Conservation (phyloP, 192 early-diverging fungal genomes). For the Obelidium mucronatum region DNA sequence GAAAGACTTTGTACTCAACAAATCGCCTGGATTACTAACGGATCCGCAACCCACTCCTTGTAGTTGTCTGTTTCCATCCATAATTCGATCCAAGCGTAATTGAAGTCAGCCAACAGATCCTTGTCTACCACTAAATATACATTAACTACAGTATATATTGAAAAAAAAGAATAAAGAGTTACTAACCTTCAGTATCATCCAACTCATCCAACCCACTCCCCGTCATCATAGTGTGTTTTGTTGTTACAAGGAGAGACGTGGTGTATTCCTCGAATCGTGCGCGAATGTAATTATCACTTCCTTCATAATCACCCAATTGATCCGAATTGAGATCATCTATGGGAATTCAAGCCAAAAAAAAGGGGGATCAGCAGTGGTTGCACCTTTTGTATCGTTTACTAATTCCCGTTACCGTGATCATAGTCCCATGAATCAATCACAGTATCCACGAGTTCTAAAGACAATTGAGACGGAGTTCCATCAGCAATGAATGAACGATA, state of each 20-base stretch:
- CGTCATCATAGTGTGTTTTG: not conserved
- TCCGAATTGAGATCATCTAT: constrained; percentile 20
- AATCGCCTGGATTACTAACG: constrained; percentile 3
- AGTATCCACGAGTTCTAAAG: constrained; percentile 15
- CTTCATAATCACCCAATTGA: constrained; percentile 27
- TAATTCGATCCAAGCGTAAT: constrained; percentile 8
- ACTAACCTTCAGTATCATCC: not conserved
- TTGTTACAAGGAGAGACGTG: constrained; percentile 9
- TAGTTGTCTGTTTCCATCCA: constrained; percentile 24
- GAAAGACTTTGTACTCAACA: not conserved
- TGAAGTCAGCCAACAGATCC: constrained; percentile 21
- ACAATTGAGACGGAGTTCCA: not conserved
- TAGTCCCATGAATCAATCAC: constrained; percentile 31
- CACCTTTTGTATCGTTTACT: not conserved
- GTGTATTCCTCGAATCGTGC: constrained; percentile 15
- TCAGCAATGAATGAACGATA: not conserved
- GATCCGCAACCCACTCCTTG: not conserved
- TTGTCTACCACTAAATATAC: not conserved
- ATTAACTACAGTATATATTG: not conserved
- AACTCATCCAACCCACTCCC: not conserved
- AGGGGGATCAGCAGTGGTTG: not conserved
- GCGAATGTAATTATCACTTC: constrained; percentile 25
- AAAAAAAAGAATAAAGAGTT: no score
- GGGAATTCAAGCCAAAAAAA: not conserved
- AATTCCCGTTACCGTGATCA: not conserved